These are phyloP conservation scores for Penicillium sp. DNA, from an alignment of 2,329 filamentous ascomycete species.

Conservation along the genomic window DNA sequence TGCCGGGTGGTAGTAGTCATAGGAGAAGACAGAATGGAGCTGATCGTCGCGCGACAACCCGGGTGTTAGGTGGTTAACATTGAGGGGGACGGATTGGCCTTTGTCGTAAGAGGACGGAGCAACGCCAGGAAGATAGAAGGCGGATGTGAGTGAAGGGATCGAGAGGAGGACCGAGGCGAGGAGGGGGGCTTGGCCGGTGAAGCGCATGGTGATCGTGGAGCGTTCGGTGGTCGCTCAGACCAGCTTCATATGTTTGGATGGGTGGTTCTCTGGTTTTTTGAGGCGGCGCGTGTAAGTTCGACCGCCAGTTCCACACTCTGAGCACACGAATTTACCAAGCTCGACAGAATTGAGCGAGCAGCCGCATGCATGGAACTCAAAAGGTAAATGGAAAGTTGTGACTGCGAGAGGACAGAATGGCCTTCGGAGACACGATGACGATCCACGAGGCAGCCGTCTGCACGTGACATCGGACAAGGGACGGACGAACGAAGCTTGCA, in stretches of 20 bases:
- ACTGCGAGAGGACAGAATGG: slow-evolving; percentile 9
- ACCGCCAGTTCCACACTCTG: background rate
- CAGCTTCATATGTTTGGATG: slow-evolving; percentile 14
- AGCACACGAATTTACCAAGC: background rate
- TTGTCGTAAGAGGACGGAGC: slow-evolving; percentile 88
- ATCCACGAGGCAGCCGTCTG: background rate
- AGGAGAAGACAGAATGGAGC: slow-evolving; percentile 89
- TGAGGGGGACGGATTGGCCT: slow-evolving; percentile 78
- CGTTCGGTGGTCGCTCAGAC: slow-evolving; percentile 20
- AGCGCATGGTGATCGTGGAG: slow-evolving; percentile 38
- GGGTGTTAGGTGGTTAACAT: slow-evolving; percentile 91
- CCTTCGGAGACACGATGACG: slow-evolving; percentile 2
- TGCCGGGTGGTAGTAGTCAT: slow-evolving; percentile 88
- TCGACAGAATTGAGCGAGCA: background rate
- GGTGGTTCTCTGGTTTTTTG: background rate
- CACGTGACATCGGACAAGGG: background rate
- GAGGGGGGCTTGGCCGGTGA: slow-evolving; percentile 33
- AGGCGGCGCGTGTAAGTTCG: background rate
- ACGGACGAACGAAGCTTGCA: background rate
- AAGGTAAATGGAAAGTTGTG: background rate
- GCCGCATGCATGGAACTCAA: background rate
- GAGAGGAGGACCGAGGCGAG: slow-evolving; percentile 35
- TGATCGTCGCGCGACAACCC: slow-evolving; percentile 77
- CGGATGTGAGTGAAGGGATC: slow-evolving; percentile 50
- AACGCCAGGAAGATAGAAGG: slow-evolving; percentile 95